A percentile compares a stretch with the other conserved stretches of the same genome.
phyloP scores from a whole-genome alignment of 2,329 filamentous ascomycete species.

The Colletotrichum agaves region DNA sequence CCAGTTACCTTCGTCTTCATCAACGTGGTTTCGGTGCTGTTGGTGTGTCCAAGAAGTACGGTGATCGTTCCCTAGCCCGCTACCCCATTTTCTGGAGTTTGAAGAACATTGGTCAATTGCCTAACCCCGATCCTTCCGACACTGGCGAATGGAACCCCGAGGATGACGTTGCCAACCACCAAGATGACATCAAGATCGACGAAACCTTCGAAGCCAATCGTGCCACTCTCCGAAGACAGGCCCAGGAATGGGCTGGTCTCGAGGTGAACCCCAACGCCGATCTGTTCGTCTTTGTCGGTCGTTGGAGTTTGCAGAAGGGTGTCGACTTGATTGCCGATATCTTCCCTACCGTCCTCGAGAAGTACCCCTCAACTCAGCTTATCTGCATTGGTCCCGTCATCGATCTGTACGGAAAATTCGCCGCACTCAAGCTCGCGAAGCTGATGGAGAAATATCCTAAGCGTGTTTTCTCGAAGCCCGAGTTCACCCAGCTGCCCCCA shows the following conservation, averaged over 20 bases:
- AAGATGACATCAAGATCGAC: slow-evolving; percentile 62
- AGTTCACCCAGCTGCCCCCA: slow-evolving; percentile 74
- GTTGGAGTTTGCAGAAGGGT: slow-evolving; percentile 77
- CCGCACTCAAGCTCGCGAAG: slow-evolving; percentile 70
- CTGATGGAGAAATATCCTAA: slow-evolving; percentile 75
- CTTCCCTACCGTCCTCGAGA: slow-evolving; percentile 70
- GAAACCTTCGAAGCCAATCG: slow-evolving; percentile 63
- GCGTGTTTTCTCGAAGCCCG: slow-evolving; percentile 74
- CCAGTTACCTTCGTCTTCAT: slow-evolving; percentile 72
- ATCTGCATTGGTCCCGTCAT: slow-evolving; percentile 74
- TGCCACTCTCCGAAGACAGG: slow-evolving; percentile 66
- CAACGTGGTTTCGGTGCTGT: slow-evolving; percentile 76
- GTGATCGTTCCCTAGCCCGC: slow-evolving; percentile 71
- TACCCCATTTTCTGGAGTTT: slow-evolving; percentile 78
- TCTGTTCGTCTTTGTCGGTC: slow-evolving; percentile 74
- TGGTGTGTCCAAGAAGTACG: slow-evolving; percentile 75
- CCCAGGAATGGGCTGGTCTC: slow-evolving; percentile 75
- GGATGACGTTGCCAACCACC: slow-evolving; percentile 54
- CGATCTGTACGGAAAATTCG: slow-evolving; percentile 75
- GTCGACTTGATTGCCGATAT: slow-evolving; percentile 76
- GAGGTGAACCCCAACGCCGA: slow-evolving; percentile 70
- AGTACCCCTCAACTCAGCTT: slow-evolving; percentile 68
- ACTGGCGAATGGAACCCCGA: slow-evolving; percentile 68
- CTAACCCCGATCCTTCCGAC: slow-evolving; percentile 74
- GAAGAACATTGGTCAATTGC: slow-evolving; percentile 69